Evolutionary conservation across 2,329 filamentous ascomycete species (phyloP), one percentile per base, ranked within the genome.

Genomic region (Epichloe uncinata): DNA sequence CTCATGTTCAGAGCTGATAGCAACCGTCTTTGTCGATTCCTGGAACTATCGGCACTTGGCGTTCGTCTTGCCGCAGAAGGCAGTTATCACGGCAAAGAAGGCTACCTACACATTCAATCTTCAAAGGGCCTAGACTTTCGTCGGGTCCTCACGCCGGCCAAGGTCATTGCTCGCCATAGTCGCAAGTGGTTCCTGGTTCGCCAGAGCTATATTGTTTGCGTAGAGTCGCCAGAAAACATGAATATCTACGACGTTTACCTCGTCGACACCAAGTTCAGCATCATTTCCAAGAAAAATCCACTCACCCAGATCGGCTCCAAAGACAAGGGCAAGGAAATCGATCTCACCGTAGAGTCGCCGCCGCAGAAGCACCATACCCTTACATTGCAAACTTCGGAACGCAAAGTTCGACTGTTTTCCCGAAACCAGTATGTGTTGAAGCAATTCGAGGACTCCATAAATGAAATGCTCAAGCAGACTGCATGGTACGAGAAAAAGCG

Each of bases 171-270:
- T 48, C 80, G 89, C 12, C 90, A 96, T 66, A 85, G 81, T 53
- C 87, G 89, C 16, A 96, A 96, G 65, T 98, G 93, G 93, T 98
- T 98, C 63, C 73, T 97, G 18, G 89, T 98, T n/a, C 78, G 93
- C 47, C 90, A 97, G 66, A 97, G 89, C 69, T 98, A 98, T 61
- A 84, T 98, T 52, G 91, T 95, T 42, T 96, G 91, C 58, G 90
- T 97, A n/a, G 91, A 97, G 63, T 96, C 93, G 0, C 93, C 93
- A 0, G 91, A 97, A 64, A 95, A 95, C 59, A 95, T 97, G 85
- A 91, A 95, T 61, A 94, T 97, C 35, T 96, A 95, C 64, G 94
- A 98, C 67, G 93, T 98, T 20, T 97, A 96, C 65, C 75, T 98
- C n/a, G 87, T 97, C 26, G 93, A 98, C 62, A 77, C 85, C 1